Evolutionary conservation across 2,329 filamentous ascomycete species (phyloP).

Genomic region (Bipolaris zeicola): DNA sequence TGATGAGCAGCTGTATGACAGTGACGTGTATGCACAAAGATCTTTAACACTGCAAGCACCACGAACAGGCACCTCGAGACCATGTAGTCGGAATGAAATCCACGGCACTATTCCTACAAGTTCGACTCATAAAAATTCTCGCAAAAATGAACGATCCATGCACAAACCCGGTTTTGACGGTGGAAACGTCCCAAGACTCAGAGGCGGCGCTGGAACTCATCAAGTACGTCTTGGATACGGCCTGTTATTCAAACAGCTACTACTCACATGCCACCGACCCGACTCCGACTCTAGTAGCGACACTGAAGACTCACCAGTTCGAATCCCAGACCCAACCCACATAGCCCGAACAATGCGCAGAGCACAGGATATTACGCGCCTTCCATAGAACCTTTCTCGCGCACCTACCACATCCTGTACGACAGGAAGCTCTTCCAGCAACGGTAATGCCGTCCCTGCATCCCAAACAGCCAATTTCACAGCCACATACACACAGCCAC

Average conservation of each 20-base stretch:
- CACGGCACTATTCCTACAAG: background rate
- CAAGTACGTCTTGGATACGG: background rate
- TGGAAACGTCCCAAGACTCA: slow-evolving; percentile 2
- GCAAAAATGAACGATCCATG: slow-evolving; percentile 9
- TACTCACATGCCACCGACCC: slow-evolving; percentile 8
- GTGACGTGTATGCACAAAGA: background rate
- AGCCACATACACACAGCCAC: background rate
- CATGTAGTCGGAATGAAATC: background rate
- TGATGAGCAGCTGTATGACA: background rate
- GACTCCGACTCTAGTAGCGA: background rate
- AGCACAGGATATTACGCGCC: slow-evolving; percentile 1
- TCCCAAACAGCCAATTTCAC: background rate
- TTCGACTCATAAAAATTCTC: background rate
- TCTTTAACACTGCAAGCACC: background rate
- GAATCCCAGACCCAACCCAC: background rate
- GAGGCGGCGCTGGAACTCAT: slow-evolving; percentile 15
- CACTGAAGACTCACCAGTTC: background rate
- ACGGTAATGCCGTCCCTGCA: background rate
- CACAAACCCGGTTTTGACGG: slow-evolving; percentile 6
- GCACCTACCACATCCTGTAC: background rate
- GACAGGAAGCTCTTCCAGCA: background rate
- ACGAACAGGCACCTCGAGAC: background rate
- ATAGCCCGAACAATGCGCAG: background rate
- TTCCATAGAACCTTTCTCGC: background rate
- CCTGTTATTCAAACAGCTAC: slow-evolving; percentile 3